These are phyloP conservation scores for Ascochyta rabiei DNA, from an alignment of 2,329 filamentous ascomycete species.

Conservation along the genomic window DNA sequence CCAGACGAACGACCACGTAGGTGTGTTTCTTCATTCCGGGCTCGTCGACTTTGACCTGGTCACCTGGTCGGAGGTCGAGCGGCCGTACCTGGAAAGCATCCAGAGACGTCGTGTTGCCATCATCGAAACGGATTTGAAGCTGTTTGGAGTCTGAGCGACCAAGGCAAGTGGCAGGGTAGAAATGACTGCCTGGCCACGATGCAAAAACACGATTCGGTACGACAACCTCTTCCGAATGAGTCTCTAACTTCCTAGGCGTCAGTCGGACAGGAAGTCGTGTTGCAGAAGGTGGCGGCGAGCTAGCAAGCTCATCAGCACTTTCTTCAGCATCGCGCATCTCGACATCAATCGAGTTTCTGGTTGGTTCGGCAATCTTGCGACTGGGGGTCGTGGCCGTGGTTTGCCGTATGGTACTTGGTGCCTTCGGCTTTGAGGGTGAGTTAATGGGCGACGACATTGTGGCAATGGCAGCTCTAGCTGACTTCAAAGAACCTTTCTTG, in stretches of 20 bases:
- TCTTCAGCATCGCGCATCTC: slow-evolving; percentile 29
- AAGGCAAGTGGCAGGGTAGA: slow-evolving; percentile 66
- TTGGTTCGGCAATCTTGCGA: neutral
- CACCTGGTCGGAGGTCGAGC: slow-evolving; percentile 52
- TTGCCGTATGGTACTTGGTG: slow-evolving; percentile 1
- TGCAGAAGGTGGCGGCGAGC: slow-evolving; percentile 21
- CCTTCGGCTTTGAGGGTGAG: slow-evolving; percentile 22
- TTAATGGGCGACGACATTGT: slow-evolving; percentile 25
- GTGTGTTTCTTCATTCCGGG: slow-evolving; percentile 52
- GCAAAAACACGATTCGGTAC: slow-evolving; percentile 63
- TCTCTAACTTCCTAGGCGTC: slow-evolving; percentile 2
- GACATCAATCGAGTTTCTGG: slow-evolving; percentile 16
- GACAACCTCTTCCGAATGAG: slow-evolving; percentile 30
- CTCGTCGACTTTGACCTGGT: slow-evolving; percentile 56
- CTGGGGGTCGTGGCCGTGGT: slow-evolving; percentile 23
- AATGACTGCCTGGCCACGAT: slow-evolving; percentile 62
- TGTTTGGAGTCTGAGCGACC: slow-evolving; percentile 51
- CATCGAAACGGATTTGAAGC: slow-evolving; percentile 57
- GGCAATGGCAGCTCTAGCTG: slow-evolving; percentile 30
- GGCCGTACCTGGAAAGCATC: slow-evolving; percentile 48
- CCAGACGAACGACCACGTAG: slow-evolving; percentile 54
- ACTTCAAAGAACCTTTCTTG: slow-evolving; percentile 36
- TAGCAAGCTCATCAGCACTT: slow-evolving; percentile 29
- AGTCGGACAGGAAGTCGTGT: slow-evolving; percentile 22
- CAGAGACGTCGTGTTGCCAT: slow-evolving; percentile 51